A percentile compares a stretch with the other conserved stretches of the same genome.
These are phyloP conservation scores for Umbilicus rupestris DNA, from an alignment of 164 flowering plant genomes.

Conservation along the genomic window DNA sequence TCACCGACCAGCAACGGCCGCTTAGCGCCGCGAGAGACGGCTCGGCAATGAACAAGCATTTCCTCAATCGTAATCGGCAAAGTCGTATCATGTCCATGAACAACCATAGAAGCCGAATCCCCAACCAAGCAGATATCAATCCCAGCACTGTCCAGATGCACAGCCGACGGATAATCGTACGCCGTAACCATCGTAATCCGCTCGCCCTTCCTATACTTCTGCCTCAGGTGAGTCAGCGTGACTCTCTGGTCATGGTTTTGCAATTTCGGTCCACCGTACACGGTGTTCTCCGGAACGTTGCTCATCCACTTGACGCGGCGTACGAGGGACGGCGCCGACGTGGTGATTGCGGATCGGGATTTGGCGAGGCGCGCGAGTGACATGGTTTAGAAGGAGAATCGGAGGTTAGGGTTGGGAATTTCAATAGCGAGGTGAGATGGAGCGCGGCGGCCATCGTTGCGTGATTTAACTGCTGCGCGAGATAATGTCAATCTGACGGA, in stretches of 20 bases:
- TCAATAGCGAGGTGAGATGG: neutral
- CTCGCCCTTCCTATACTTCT: conserved; percentile 49
- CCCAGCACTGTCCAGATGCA: conserved; percentile 75
- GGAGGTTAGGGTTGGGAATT: too few relatives aligned
- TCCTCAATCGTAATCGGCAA: conserved; percentile 75
- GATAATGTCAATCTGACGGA: too few relatives aligned
- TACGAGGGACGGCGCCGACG: conserved; percentile 1
- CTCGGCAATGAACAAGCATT: conserved; percentile 96
- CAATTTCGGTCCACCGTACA: conserved; percentile 80
- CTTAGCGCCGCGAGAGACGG: conserved; percentile 58
- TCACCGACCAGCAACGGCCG: conserved; percentile 81
- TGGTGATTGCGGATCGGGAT: conserved; percentile 7
- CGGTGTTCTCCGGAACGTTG: conserved; percentile 78
- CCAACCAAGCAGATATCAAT: conserved; percentile 85
- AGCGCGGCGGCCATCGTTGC: neutral
- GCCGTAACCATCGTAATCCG: conserved; percentile 87
- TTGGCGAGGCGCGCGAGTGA: neutral
- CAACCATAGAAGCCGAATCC: conserved; percentile 94
- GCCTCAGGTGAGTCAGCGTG: conserved; percentile 49
- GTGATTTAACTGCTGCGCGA: neutral
- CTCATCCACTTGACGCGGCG: conserved; percentile 36
- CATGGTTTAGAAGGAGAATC: conserved; percentile 2
- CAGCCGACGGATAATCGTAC: conserved; percentile 93
- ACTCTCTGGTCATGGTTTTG: conserved; percentile 54
- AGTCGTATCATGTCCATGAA: conserved; percentile 93